Evolutionary conservation across 1,284 basidiomycete genomes (phyloP), one percentile per base, ranked within the genome.

Genomic region (Chiua sp.): DNA sequence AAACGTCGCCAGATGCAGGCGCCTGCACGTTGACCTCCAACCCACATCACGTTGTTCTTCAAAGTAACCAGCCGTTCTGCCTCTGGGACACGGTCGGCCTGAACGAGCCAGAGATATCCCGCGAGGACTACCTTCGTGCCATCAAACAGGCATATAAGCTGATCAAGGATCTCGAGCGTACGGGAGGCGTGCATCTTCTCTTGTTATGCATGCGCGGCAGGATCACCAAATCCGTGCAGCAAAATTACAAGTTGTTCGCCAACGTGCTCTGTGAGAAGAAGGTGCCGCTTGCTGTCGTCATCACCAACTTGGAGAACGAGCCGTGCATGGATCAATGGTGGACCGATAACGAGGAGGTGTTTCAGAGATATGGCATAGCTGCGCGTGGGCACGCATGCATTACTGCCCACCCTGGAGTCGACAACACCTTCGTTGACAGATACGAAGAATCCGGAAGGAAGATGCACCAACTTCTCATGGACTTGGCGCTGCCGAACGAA

Each of bases 41-140:
- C 5, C 18, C 66, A 13, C 61, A 73, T 44, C 60, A 35, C 20
- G 55, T 72, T 37, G 52, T 59, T 28, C 53, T 73, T 5, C 44
- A 59, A 47, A 44, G 30, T 3, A 15, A 59, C 37, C 56, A 54
- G 37, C 55, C 59, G 4, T 68, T 62, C 44, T 53, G 66, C 22
- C 46, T 70, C 53, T 73, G 68, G 71, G 78, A 79, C 55, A 79
- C 78, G 22, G 66, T 74, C 26, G 79, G 79, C 33, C 69, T 80
- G 15, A 69, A 79, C 53, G 78, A 80, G 49, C 71, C 75, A 42
- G 60, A 68, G 26, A 30, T 71, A 64, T 18, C 59, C 33, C 50
- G 39, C 16, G 57, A 57, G 0, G 50, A 68, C 64, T 59, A 70
- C 63, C 56, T 71, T 65, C 56, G 72, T 1, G 71, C 78, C 2